Percentiles rank a stretch among this genome's conserved stretches.
Conservation (phyloP, 768 basidiomycete species). For the Suillus plorans region DNA sequence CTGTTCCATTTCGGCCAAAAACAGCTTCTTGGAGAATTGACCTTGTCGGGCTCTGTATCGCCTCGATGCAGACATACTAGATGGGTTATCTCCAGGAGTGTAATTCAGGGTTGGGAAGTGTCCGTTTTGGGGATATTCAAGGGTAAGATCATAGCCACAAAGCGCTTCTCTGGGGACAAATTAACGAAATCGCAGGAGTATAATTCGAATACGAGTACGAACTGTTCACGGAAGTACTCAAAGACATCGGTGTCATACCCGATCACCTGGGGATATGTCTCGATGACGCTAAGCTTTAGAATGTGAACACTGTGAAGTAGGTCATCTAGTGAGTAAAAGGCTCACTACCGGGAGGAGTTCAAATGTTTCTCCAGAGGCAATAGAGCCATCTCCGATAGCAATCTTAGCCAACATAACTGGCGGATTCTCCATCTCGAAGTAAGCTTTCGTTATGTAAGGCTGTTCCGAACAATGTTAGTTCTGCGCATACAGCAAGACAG, state of each 20-base stretch:
- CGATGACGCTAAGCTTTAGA: slow-evolving; percentile 51
- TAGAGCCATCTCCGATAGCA: slow-evolving; percentile 68
- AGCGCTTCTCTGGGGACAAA: slow-evolving; percentile 45
- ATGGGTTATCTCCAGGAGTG: slow-evolving; percentile 16
- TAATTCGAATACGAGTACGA: slow-evolving; percentile 23
- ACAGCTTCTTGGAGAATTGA: slow-evolving; percentile 17
- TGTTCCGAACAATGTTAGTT: slow-evolving; percentile 21
- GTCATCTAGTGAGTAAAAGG: slow-evolving; percentile 5
- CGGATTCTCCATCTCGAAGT: slow-evolving; percentile 60
- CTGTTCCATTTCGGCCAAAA: slow-evolving; percentile 21
- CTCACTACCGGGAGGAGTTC: slow-evolving; percentile 56
- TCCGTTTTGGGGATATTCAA: slow-evolving; percentile 66
- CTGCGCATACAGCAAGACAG: not conserved
- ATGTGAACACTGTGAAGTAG: slow-evolving; percentile 1
- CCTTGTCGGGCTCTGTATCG: slow-evolving; percentile 18
- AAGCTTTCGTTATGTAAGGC: slow-evolving; percentile 77
- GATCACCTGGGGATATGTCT: slow-evolving; percentile 77
- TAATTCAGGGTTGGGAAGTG: slow-evolving; percentile 40
- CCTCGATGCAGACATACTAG: not conserved
- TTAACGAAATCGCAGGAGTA: slow-evolving; percentile 1
- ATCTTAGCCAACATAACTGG: slow-evolving; percentile 69
- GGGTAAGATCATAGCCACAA: slow-evolving; percentile 64
- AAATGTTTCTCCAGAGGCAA: slow-evolving; percentile 51
- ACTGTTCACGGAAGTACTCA: slow-evolving; percentile 71
- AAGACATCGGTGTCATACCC: slow-evolving; percentile 67